These are phyloP conservation scores for Aphanocladium album DNA, from an alignment of 2,329 filamentous ascomycete genomes.

Conservation along the genomic window DNA sequence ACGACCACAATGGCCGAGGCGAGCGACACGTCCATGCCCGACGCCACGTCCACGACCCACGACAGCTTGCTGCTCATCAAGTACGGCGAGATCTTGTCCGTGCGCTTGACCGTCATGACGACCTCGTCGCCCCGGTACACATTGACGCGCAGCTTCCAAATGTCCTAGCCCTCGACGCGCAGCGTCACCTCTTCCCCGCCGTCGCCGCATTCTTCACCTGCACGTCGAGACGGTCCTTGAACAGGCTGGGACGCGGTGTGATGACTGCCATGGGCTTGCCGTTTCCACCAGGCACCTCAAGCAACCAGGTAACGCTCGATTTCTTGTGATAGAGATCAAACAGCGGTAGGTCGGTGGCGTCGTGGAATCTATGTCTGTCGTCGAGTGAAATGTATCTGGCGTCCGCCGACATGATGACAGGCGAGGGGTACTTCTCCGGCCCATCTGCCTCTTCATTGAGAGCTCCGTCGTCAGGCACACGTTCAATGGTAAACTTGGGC, in stretches of 20 bases:
- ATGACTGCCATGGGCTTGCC: neutral
- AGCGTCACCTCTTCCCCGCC: neutral
- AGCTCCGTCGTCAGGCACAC: neutral
- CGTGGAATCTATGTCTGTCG: neutral
- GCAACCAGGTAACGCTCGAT: neutral
- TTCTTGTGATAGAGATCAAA: neutral
- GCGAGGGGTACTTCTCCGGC: neutral
- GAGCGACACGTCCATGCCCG: neutral
- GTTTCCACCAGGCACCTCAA: neutral
- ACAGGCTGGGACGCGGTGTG: neutral
- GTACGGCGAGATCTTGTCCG: neutral
- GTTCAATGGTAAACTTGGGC: neutral
- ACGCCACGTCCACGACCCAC: neutral
- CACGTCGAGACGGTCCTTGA: neutral
- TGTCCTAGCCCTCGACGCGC: neutral
- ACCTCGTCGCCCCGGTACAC: neutral
- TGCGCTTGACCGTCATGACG: neutral
- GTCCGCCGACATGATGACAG: neutral
- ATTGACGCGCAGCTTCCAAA: slow-evolving; percentile 5
- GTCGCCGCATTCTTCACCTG: neutral
- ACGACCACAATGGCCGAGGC: slow-evolving; percentile 1
- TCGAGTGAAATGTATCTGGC: neutral
- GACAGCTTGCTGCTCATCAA: neutral
- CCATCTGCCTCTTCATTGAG: neutral
- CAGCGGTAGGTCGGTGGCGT: neutral